Conservation (phyloP, 2,329 filamentous ascomycete species). For the Pseudogymnoascus sp. region DNA sequence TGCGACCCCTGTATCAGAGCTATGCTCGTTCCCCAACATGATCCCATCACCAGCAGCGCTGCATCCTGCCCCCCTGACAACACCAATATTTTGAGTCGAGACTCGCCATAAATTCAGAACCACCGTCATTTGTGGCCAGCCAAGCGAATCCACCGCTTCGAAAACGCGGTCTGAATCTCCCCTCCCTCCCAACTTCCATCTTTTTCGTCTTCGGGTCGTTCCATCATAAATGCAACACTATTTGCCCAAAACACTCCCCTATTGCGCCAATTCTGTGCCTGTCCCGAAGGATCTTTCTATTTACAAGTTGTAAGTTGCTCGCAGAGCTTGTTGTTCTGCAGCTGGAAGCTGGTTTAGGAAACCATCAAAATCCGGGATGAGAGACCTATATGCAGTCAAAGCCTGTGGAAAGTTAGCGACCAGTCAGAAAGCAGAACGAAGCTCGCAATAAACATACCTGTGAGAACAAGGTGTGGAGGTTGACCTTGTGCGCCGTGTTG, state of each 20-base stretch:
- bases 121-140: not conserved
- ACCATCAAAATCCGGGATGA: slow-evolving; percentile 46
- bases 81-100: not conserved
- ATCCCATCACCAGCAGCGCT: not conserved
- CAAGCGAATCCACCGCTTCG: slow-evolving; percentile 5
- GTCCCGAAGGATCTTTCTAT: slow-evolving; percentile 20
- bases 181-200: not conserved
- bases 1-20: not conserved
- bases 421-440: not conserved
- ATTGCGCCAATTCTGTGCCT: slow-evolving; percentile 9
- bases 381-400: slow-evolving; percentile 44
- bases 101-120: not conserved
- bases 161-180: not conserved
- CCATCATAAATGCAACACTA: slow-evolving; percentile 9
- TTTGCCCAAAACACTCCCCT: slow-evolving; percentile 9
- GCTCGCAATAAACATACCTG: slow-evolving; percentile 20
- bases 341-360: slow-evolving; percentile 33
- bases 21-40: not conserved
- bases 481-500: slow-evolving; percentile 18
- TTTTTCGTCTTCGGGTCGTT: slow-evolving; percentile 5
- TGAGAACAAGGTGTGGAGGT: slow-evolving; percentile 27
- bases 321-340: slow-evolving; percentile 19
- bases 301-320: slow-evolving; percentile 29
- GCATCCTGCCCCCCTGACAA: not conserved
- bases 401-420: slow-evolving; percentile 32